Evolutionary conservation across 2,329 filamentous ascomycete genomes (phyloP), one percentile per base, ranked within the genome.

Genomic region (Ophiocordyceps unilateralis): DNA sequence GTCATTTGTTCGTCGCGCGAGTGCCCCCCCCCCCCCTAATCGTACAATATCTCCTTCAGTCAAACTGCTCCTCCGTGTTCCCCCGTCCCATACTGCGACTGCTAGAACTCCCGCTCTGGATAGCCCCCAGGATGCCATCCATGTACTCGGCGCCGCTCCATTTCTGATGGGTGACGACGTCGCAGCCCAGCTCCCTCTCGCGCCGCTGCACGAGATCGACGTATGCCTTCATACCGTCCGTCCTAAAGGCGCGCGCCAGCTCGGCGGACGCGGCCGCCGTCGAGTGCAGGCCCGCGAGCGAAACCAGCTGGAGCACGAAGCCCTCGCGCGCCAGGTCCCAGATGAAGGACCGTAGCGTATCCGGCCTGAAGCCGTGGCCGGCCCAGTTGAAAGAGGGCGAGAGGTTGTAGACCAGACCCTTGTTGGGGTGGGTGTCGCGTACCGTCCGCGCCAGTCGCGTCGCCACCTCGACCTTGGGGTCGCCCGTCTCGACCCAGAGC

Each of bases 371-470:
- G 24, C 89, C 91, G 58, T 96, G 88, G 11, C 78, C 78, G 77
- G 93, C 91, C 91, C 91, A 98, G 70, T 98, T 96, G 73, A 98
- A 98, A 9, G 85, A 93, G 1, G 91, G 91, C 5, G 81, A 88
- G 2, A 98, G 74, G 65, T 98, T 98, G 67, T 98, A 98, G 0
- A 96, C 89, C 21, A 98, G 74, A 30, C 84, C 83, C 72, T 96
- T 96, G 47, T 76, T 78, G 0, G 87, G 85, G 53, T 76, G 69
- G 4, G 64, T 67, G 0, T 67, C 63, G 43, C 83, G 77, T 47
- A 98, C 91, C 39, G 86, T 75, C 11, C 74, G 72, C 12, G 83
- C 84, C 42, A 98, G 86, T 41, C 72, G 69, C 4, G 73, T 68
- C 0, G 85, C 86, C 28, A 93, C 83, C 41, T 75, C 62, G 11